Base-by-base conservation (phyloP, 129 eudicot species). In the Lonicera japonica region DNA sequence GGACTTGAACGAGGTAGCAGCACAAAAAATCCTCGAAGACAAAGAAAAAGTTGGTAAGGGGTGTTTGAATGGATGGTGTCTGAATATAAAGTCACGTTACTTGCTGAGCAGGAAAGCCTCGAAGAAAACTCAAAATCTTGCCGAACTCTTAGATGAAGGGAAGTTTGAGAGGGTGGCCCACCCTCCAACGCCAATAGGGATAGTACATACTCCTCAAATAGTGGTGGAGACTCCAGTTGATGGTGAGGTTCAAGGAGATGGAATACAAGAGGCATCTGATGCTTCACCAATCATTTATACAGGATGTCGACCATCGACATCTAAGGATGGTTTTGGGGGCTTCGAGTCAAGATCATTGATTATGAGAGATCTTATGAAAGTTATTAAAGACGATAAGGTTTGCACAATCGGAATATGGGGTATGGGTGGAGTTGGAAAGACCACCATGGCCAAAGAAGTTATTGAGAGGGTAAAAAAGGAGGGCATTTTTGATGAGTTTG, bases 381-480 rank as follows among this genome's bases (percentile, higher is more conserved):
- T 57, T 13, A 14, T 68, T 14, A 60, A 29, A n/a, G 29, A 69
- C n/a, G 66, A 58, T 5, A 7, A 25, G 11, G 19, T 56, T 20
- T 18, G 15, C 14, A 18, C 48, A 0, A 34, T 69, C 1, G 66
- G 66, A 8, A 17, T 69, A 13, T 69, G 56, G 25, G 73, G 73
- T 11, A 46, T 69, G 50, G 73, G 59, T 11, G 73, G 73, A 3
- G 64, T 67, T 10, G 73, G 74, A 8, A 69, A 58, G 58, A 69
- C 74, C 0, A 69, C 56, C 13, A 11, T 69, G 52, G 58, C 50
- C 21, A 39, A 25, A 13, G 60, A 60, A 21, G 13, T 69, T 48
- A 50, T 22, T 3, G 40, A 21, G 21, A 50, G 18, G 9, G 66
- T 39, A 0, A 60, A 20, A 60, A 47, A 17, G 11, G 21, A 17